Percentiles rank a stretch among this genome's conserved stretches.
Conservation (phyloP, 2,329 filamentous ascomycete species). For the Sarocladium brachiariae region DNA sequence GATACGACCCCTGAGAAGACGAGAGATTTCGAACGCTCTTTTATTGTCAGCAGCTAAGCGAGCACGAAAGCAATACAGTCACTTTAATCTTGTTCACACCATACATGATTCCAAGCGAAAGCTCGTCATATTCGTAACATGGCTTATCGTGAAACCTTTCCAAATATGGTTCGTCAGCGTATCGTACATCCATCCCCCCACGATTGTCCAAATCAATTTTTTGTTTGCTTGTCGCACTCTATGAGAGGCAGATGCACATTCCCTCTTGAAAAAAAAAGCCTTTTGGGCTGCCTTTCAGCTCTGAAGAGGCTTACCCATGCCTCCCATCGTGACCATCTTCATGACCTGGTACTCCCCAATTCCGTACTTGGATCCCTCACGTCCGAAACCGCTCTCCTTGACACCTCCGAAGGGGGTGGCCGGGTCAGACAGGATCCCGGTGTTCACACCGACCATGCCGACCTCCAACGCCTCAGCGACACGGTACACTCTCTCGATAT, state of each 20-base stretch:
- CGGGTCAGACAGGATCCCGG: constrained; percentile 56
- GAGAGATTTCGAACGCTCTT: neutral
- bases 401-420: constrained; percentile 68
- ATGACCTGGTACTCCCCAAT: constrained; percentile 69
- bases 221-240: too few relatives aligned
- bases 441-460: constrained; percentile 83
- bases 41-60: neutral
- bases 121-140: too few relatives aligned
- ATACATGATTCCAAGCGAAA: too few relatives aligned
- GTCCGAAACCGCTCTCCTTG: constrained; percentile 74
- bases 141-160: too few relatives aligned
- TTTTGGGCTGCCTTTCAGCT: constrained; percentile 17
- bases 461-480: constrained; percentile 69
- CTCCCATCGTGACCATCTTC: constrained; percentile 55
- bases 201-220: too few relatives aligned
- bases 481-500: constrained; percentile 52
- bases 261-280: too few relatives aligned
- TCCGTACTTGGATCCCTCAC: constrained; percentile 72
- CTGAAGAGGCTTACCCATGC: constrained; percentile 50
- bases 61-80: neutral
- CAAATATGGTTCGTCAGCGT: neutral
- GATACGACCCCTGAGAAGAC: too few relatives aligned
- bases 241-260: too few relatives aligned
- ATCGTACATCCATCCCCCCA: neutral
- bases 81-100: neutral